Conservation (phyloP, 2,329 filamentous ascomycete genomes). For the Sporothrix euskadiensis region DNA sequence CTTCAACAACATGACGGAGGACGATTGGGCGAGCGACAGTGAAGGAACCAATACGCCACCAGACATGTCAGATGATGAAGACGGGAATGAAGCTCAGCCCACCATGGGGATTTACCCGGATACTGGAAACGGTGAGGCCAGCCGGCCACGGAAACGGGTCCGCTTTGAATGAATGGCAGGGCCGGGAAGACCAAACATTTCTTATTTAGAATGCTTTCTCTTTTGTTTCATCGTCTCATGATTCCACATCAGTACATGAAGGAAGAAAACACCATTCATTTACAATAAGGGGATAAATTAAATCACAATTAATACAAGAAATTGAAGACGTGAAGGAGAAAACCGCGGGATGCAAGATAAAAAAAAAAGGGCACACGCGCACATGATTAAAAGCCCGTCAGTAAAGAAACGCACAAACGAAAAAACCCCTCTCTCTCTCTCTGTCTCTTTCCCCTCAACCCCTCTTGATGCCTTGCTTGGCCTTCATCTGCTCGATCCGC, state of each 20-base stretch:
- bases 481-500: slow-evolving; percentile 97
- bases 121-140: background rate
- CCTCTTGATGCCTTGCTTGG: slow-evolving; percentile 33
- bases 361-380: background rate
- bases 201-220: background rate
- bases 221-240: background rate
- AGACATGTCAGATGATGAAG: background rate
- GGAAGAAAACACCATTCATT: background rate
- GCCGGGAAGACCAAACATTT: too few species aligned
- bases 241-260: too few species aligned
- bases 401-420: background rate
- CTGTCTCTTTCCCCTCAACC: slow-evolving; percentile 1
- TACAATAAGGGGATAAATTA: background rate
- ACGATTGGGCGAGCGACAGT: background rate
- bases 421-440: background rate
- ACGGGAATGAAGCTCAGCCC: too few species aligned
- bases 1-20: background rate
- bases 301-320: slow-evolving; percentile 19
- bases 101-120: background rate
- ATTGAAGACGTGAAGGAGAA: background rate
- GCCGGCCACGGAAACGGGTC: too few species aligned
- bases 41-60: background rate
- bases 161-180: too few species aligned
- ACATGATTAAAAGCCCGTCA: background rate
- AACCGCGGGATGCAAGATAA: background rate